These are phyloP conservation scores for Cicer arietinum DNA, from an alignment of 306 rosid genomes.

Conservation along the genomic window DNA sequence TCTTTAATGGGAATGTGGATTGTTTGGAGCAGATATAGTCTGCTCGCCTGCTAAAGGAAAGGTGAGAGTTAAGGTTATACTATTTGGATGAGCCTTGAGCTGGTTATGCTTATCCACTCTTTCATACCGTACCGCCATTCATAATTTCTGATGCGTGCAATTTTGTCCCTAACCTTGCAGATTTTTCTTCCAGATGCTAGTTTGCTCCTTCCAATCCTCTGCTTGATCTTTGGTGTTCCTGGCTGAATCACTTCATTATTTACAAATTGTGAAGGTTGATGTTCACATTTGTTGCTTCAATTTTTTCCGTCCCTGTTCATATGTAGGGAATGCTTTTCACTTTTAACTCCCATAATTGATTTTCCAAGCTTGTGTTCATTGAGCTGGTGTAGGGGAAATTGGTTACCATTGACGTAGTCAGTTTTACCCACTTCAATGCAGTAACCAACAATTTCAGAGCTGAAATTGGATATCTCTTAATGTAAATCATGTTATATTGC, in stretches of 20 bases:
- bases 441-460: conserved; percentile 17
- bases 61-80: conserved; percentile 52
- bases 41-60: conserved; percentile 37
- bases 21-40: conserved; percentile 26
- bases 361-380: conserved; percentile 5
- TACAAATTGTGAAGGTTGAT: conserved; percentile 62
- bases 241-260: conserved; percentile 65
- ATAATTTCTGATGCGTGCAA: conserved; percentile 62
- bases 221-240: conserved; percentile 68
- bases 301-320: conserved; percentile 35
- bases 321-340: conserved; percentile 25
- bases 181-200: conserved; percentile 71
- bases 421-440: conserved; percentile 28
- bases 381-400: conserved; percentile 23
- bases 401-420: conserved; percentile 1
- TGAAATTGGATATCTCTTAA: conserved; percentile 31
- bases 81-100: conserved; percentile 51
- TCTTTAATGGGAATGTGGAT: conserved; percentile 35
- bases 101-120: conserved; percentile 55
- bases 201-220: conserved; percentile 61
- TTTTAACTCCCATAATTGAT: conserved; percentile 9
- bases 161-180: conserved; percentile 74
- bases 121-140: conserved; percentile 49
- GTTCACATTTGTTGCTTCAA: conserved; percentile 39
- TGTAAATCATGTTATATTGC: neutral